phyloP scores from a whole-genome alignment of 2,329 filamentous ascomycete species.

The Alternaria solani region DNA sequence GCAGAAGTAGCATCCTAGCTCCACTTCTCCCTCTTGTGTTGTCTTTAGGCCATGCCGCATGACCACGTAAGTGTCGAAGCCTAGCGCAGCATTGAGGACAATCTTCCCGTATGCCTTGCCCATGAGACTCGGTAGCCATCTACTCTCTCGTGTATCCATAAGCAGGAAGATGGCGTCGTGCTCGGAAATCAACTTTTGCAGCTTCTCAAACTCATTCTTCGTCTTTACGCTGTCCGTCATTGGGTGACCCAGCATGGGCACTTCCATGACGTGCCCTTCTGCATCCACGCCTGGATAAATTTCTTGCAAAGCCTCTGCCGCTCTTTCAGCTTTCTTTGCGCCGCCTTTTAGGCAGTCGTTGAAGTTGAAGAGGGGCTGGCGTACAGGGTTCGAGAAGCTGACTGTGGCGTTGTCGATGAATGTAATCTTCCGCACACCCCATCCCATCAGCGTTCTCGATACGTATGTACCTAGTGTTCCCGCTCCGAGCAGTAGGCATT shows the following conservation, averaged over 20 bases:
- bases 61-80: slow-evolving; percentile 95
- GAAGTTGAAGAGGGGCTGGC: slow-evolving; percentile 91
- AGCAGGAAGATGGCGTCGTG: slow-evolving; percentile 96
- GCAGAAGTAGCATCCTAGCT: slow-evolving; percentile 96
- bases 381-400: slow-evolving; percentile 95
- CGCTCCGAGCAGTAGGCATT: slow-evolving; percentile 87
- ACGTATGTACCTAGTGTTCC: slow-evolving; percentile 96
- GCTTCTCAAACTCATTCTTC: slow-evolving; percentile 75
- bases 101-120: slow-evolving; percentile 92
- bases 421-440: slow-evolving; percentile 94
- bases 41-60: slow-evolving; percentile 86
- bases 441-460: slow-evolving; percentile 88
- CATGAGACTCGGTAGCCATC: slow-evolving; percentile 97
- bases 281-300: slow-evolving; percentile 93
- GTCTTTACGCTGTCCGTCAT: slow-evolving; percentile 76
- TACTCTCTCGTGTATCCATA: slow-evolving; percentile 93
- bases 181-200: slow-evolving; percentile 77
- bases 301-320: slow-evolving; percentile 79
- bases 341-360: slow-evolving; percentile 88
- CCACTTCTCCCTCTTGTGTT: slow-evolving; percentile 60
- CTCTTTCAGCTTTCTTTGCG: slow-evolving; percentile 80
- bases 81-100: slow-evolving; percentile 94
- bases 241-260: slow-evolving; percentile 95
- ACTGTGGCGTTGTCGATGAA: slow-evolving; percentile 94
- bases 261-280: slow-evolving; percentile 79